Evolutionary conservation across 1,139 yeast species (phyloP).

Genomic region (Debaryomyces nepalensis): DNA sequence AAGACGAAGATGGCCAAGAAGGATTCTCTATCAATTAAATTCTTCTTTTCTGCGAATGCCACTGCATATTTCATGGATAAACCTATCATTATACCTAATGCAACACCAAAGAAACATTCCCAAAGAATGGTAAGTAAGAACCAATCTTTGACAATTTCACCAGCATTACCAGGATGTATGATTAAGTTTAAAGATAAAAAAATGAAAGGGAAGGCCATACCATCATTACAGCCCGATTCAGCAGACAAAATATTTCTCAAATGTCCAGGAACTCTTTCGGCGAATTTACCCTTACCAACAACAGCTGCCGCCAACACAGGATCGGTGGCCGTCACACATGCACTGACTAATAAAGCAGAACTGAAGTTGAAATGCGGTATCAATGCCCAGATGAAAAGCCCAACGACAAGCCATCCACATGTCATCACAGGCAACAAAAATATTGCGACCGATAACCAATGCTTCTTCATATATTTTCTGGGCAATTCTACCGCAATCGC

Average conservation of each 20-base stretch:
- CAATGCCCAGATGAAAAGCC: conserved; percentile 81
- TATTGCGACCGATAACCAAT: conserved; percentile 82
- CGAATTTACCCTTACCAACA: conserved; percentile 96
- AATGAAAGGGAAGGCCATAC: conserved; percentile 97
- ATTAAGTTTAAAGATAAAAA: conserved; percentile 74
- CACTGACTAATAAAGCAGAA: conserved; percentile 79
- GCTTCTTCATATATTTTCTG: conserved; percentile 86
- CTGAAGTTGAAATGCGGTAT: conserved; percentile 83
- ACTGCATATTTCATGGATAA: conserved; percentile 73
- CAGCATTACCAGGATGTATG: conserved; percentile 64
- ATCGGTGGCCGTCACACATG: conserved; percentile 97
- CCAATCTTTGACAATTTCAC: conserved; percentile 83
- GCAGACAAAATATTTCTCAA: conserved; percentile 87
- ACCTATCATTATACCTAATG: conserved; percentile 82
- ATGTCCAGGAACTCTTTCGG: conserved; percentile 97
- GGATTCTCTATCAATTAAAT: conserved; percentile 89
- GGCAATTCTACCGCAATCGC: conserved; percentile 98
- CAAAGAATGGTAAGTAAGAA: conserved; percentile 77
- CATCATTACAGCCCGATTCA: conserved; percentile 97
- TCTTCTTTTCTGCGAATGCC: conserved; percentile 73
- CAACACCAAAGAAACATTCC: conserved; percentile 85
- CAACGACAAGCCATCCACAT: conserved; percentile 87
- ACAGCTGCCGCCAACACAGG: conserved; percentile 98
- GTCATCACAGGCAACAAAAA: conserved; percentile 93
- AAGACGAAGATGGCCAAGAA: conserved; percentile 89